A percentile compares a stretch with the other conserved stretches of the same genome.
Evolutionary conservation across 805 yeast species (phyloP).

Genomic region (Metschnikowia amazonensis): DNA sequence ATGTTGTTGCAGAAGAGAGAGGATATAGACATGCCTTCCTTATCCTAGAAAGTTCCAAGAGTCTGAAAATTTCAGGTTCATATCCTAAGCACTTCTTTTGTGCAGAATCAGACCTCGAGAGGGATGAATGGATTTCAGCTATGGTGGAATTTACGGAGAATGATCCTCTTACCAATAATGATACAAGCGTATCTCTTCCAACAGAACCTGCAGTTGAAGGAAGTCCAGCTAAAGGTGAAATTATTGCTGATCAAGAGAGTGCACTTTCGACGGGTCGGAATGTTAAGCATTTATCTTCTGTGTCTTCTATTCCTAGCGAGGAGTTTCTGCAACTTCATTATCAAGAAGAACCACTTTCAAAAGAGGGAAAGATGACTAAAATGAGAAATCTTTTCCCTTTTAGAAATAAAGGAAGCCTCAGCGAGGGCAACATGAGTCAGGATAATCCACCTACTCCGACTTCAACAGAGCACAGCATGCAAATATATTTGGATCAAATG

Average conservation of each 20-base stretch:
- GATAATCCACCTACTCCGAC: background rate
- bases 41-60: slow-evolving; percentile 44
- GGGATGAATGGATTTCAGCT: slow-evolving; percentile 65
- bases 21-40: slow-evolving; percentile 61
- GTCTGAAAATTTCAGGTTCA: slow-evolving; percentile 28
- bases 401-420: slow-evolving; percentile 19
- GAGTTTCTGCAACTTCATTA: slow-evolving; percentile 6
- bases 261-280: slow-evolving; percentile 2
- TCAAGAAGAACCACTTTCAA: slow-evolving; percentile 12
- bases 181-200: background rate
- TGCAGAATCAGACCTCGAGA: slow-evolving; percentile 73
- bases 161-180: slow-evolving; percentile 9
- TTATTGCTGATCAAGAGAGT: background rate
- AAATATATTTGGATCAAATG: slow-evolving; percentile 32
- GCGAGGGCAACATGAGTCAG: background rate
- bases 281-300: slow-evolving; percentile 3
- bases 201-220: background rate
- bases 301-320: slow-evolving; percentile 6
- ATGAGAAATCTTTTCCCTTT: slow-evolving; percentile 63
- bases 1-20: slow-evolving; percentile 41
- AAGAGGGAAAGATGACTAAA: slow-evolving; percentile 44
- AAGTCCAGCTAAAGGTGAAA: background rate
- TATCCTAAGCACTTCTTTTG: slow-evolving; percentile 62
- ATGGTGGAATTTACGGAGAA: slow-evolving; percentile 34
- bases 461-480: slow-evolving; percentile 14